Base-by-base conservation (phyloP, 768 basidiomycete genomes). In the Phaffia australis region DNA sequence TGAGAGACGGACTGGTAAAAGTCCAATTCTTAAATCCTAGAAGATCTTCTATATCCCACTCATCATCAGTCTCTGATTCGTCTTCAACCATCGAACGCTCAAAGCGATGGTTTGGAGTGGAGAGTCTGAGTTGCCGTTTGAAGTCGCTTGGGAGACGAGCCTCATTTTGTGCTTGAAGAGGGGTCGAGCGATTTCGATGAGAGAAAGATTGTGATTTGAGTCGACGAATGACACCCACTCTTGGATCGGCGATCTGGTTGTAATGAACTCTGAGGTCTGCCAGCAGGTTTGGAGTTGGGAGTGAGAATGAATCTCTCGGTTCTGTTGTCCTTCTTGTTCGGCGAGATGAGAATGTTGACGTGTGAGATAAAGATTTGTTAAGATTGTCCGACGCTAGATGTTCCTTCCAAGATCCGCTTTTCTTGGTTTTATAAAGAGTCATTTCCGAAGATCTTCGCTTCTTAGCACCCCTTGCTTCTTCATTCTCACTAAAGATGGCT, bases 191-290 rank as follows among this genome's bases (percentile, higher is more conserved):
- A 5, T 27, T 25, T 29, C 60, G 60, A 61, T 21, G 35, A 35
- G 8, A 49, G n/a, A 49, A 48, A 23, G 15, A 27, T 0, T 57
- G 48, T 23, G 42, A 9, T 58, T 65, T 60, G 64, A 65, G 42
- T 15, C 64, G 64, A 7, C 23, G 35, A 56, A 65, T 46, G 64
- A 65, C 56, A 25, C 64, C 64, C 23, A 65, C 19, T 18, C 35
- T 50, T 2, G 64, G 64, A 27, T 65, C 49, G 11, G 64, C 29
- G 30, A 49, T 32, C 11, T 49, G 64, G 14, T 65, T 51, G 64
- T 65, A 65, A 21, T 50, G 48, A 5, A 30, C 4, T 3, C 60
- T 47, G n/a, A 61, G 29, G n/a, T 21, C 23, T 21, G 46, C 4
- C 42, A 46, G 23, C 25, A 2, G 47, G 27, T 25, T 23, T 6